Evolutionary conservation across 2,329 filamentous ascomycete species (phyloP).

Genomic region (Dothistroma pini): DNA sequence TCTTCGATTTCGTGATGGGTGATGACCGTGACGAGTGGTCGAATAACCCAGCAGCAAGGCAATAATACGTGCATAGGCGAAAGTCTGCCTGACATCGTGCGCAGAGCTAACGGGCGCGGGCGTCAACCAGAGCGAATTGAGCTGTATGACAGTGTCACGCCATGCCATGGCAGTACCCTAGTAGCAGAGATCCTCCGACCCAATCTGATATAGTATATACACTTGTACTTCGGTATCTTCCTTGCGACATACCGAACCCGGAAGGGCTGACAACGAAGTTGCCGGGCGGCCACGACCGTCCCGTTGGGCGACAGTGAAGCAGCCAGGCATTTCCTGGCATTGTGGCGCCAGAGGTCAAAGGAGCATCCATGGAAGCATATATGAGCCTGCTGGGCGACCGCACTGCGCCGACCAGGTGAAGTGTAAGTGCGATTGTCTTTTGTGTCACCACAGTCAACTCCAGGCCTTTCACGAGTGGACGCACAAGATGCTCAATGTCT

Average conservation of each 20-base stretch:
- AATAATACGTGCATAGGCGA: not conserved
- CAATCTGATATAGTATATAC: slow-evolving; percentile 5
- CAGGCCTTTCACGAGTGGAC: not conserved
- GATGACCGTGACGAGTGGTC: not conserved
- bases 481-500: not conserved
- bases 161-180: not conserved
- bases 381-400: slow-evolving; percentile 3
- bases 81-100: not conserved
- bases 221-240: slow-evolving; percentile 1
- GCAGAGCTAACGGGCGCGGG: not conserved
- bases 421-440: not conserved
- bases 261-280: not conserved
- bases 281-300: not conserved
- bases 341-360: slow-evolving; percentile 1
- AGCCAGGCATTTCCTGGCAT: slow-evolving; percentile 7
- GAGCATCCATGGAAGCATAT: slow-evolving; percentile 8
- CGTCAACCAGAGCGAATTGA: not conserved
- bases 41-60: not conserved
- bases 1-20: not conserved
- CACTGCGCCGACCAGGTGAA: not conserved
- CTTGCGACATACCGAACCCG: not conserved
- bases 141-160: not conserved
- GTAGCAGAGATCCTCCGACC: not conserved
- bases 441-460: not conserved
- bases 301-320: not conserved